phyloP scores from a whole-genome alignment of 768 basidiomycete species.

The Leccinellum albellum region DNA sequence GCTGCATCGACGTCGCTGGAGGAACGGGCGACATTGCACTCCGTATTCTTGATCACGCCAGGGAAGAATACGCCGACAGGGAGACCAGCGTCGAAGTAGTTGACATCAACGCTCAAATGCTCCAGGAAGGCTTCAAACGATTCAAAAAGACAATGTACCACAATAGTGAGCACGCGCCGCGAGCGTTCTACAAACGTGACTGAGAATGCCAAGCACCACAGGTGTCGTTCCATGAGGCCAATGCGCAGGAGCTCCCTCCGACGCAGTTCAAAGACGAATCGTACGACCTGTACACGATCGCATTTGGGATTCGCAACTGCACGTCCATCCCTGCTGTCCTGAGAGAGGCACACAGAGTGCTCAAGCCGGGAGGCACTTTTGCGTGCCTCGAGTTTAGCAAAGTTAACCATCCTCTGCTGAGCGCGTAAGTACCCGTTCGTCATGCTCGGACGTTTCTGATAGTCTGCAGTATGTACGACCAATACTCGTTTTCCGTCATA shows the following conservation, averaged over 20 bases:
- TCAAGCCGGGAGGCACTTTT: constrained; percentile 95
- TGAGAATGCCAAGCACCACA: constrained; percentile 65
- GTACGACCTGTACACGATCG: constrained; percentile 96
- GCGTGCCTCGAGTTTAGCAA: constrained; percentile 96
- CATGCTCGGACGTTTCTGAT: constrained; percentile 3
- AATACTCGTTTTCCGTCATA: constrained; percentile 94
- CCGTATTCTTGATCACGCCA: constrained; percentile 85
- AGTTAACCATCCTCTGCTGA: constrained; percentile 82
- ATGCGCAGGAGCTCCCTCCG: constrained; percentile 76
- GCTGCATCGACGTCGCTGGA: constrained; percentile 94
- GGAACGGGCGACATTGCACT: constrained; percentile 98
- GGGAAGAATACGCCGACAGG: constrained; percentile 85
- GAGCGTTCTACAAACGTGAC: neutral
- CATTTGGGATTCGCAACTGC: constrained; percentile 97
- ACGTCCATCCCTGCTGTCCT: constrained; percentile 88
- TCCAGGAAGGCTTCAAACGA: constrained; percentile 83
- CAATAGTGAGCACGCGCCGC: constrained; percentile 60
- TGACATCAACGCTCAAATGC: constrained; percentile 95
- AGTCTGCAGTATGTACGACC: constrained; percentile 73
- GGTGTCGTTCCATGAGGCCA: constrained; percentile 87
- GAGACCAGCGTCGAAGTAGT: constrained; percentile 86
- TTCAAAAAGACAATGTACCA: constrained; percentile 99
- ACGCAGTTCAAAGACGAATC: constrained; percentile 73
- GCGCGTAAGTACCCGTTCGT: constrained; percentile 55
- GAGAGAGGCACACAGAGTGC: constrained; percentile 84